Evolutionary conservation across 345 rosid genomes (phyloP), one percentile per base, ranked within the genome.

Genomic region (Laguncularia racemosa): DNA sequence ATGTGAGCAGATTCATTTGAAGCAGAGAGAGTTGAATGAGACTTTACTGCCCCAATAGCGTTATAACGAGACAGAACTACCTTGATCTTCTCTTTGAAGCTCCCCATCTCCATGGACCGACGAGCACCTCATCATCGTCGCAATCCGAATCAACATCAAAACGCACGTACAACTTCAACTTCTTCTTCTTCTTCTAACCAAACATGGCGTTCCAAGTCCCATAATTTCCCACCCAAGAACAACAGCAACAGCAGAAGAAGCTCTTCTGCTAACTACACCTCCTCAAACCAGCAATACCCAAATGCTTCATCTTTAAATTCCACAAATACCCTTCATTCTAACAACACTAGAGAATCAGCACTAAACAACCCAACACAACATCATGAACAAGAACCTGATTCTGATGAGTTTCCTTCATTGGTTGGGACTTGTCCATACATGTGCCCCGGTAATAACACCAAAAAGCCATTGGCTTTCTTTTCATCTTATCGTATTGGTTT

Each of bases 351-450:
- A 43, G 28, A 47, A 38, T 11, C 45, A 16, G 50, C 52, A n/a
- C 52, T 50, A 3, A 3, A 14, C 58, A 23, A 13, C 10, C 19
- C 16, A 26, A 50, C 57, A 19, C 46, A 48, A 55, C 43, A 14
- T 4, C 11, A 28, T n/a, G 23, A 47, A 23, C 44, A 16, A 44
- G 33, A 47, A 16, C 38, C 50, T 9, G 54, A 50, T 20, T 67
- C 45, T 9, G 59, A 26, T 20, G 67, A 52, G 17, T 14, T 65
- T 14, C 54, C 60, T 17, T 44, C 70, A 28, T 14, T 86, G 45
- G 68, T 77, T 50, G 95, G 96, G 62, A 88, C 89, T 62, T 86
- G 96, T 76, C 83, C 85, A 63, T 79, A 71, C 63, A 88, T 92
- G 95, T 92, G 95, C 74, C 92, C 96, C 33, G 96, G 98, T 92